A percentile compares a stretch with the other conserved stretches of the same genome.
Conservation (phyloP, 345 rosid species). For the Leavenworthia alabamica region DNA sequence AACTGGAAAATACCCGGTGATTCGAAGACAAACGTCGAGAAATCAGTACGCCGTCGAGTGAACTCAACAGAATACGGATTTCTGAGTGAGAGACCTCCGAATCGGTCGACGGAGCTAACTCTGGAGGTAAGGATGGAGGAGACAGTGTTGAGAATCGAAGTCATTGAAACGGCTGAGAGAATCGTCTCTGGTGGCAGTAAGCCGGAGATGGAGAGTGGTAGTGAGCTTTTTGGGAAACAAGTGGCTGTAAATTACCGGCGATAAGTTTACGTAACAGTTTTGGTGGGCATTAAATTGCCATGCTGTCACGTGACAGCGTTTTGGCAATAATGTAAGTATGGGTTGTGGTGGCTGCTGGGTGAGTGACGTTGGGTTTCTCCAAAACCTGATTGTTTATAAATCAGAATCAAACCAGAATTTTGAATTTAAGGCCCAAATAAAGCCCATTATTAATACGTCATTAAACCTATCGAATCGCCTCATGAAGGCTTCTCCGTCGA, state of each 20-base stretch:
- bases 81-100: constrained; percentile 28
- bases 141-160: constrained; percentile 50
- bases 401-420: no score
- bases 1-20: neutral
- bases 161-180: constrained; percentile 39
- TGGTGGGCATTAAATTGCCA: constrained; percentile 5
- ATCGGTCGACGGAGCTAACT: constrained; percentile 24
- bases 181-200: neutral
- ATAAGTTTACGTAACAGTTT: constrained; percentile 22
- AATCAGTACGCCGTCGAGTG: constrained; percentile 24
- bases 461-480: constrained; percentile 53
- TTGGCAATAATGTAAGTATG: neutral
- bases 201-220: constrained; percentile 12
- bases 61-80: constrained; percentile 43
- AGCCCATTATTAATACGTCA: constrained; percentile 34
- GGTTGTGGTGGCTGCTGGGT: neutral
- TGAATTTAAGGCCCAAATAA: no score
- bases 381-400: neutral
- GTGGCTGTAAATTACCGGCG: constrained; percentile 20
- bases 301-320: constrained; percentile 5
- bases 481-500: constrained; percentile 62
- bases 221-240: constrained; percentile 12
- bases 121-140: constrained; percentile 37
- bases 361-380: neutral
- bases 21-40: neutral